Base-by-base conservation (phyloP, 1,284 basidiomycete genomes). In the Paramarasmius palmivorus region DNA sequence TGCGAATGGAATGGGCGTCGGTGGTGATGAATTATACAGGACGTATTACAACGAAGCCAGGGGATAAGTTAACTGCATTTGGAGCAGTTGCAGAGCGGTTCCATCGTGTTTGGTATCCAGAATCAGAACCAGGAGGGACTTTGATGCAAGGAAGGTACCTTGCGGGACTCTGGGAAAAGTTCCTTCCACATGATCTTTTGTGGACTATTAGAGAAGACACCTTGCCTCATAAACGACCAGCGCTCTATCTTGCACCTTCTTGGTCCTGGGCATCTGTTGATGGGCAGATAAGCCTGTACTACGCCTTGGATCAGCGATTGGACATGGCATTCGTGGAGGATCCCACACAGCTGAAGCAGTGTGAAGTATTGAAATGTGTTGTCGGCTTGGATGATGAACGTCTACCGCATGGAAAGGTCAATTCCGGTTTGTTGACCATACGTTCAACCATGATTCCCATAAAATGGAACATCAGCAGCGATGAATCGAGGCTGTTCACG, bases 181-280 rank as follows among this genome's bases (percentile, higher is more conserved):
- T 26, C 23, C 23, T 51, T 17, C 49, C 32, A 25, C 10, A 19
- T n/a, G 49, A 40, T 25, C 49, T 51, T 14, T 39, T 51, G 25
- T 51, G 49, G 49, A n/a, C n/a, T n/a, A 34, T 19, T 10, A 25
- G 17, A 17, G 23, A 19, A 26, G 32, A 17, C 14, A 22, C 25
- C 17, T 32, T 23, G 8, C 46, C 3, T 48, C 20, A 10, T 15
- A 19, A 14, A 10, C 19, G 49, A 29, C 39, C 39, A 17, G 26
- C 8, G 29, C 38, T 23, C 19, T 51, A 42, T 20, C 49, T 34
- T 29, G 49, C 49, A 42, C 49, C 49, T 17, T 51, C 49, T 15
- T 51, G 49, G 49, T 41, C 38, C 37, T 51, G 49, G 49, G 49
- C 49, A 19, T 19, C 49, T 17, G 29, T 51, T 25, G 49, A 51